Conservation (phyloP, 345 rosid genomes). For the Zanthoxylum bungeanum region DNA sequence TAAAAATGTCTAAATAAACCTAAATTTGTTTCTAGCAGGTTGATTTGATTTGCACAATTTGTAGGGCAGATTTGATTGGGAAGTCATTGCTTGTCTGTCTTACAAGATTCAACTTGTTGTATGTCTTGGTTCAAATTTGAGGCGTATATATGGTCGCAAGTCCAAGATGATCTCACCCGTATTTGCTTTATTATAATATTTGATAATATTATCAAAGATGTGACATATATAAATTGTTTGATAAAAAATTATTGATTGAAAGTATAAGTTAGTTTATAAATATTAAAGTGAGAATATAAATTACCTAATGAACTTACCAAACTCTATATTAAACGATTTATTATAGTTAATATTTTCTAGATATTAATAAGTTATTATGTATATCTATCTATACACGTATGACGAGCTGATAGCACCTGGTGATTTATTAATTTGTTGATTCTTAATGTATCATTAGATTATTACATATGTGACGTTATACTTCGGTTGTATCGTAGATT, state of each 20-base stretch:
- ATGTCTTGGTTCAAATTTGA: background rate
- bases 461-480: too few species aligned
- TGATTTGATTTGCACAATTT: conserved; percentile 1
- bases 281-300: too few species aligned
- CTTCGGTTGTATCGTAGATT: too few species aligned
- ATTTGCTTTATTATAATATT: background rate
- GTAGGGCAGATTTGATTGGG: background rate
- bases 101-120: background rate
- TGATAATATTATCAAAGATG: too few species aligned
- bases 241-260: too few species aligned
- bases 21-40: background rate
- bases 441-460: too few species aligned
- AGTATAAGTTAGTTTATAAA: too few species aligned
- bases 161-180: background rate
- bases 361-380: too few species aligned
- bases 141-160: background rate
- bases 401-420: background rate
- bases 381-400: background rate
- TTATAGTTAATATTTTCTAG: too few species aligned
- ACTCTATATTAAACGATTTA: too few species aligned
- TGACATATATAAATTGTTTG: too few species aligned
- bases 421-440: background rate
- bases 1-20: background rate
- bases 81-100: background rate
- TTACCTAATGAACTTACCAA: too few species aligned